Base-by-base conservation (phyloP, 1,284 basidiomycete genomes). In the Ustilago curta region DNA sequence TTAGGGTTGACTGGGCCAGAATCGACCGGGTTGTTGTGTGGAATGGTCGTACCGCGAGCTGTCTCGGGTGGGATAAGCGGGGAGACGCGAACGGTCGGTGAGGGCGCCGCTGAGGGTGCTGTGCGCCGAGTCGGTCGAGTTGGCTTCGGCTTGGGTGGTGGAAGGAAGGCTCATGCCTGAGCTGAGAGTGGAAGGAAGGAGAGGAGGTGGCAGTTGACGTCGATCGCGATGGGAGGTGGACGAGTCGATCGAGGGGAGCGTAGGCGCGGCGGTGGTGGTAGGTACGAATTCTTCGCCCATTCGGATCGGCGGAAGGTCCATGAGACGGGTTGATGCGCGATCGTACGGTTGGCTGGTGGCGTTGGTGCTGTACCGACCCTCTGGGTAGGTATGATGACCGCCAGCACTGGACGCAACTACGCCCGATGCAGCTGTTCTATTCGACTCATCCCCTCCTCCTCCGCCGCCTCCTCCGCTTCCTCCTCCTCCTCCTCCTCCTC, bases 241-340 rank as follows among this genome's bases (percentile, higher is more conserved):
- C 1, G 45, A 47, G n/a, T 47, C 45, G 47, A 48, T 48, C 2
- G 47, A 32, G 4, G 47, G 47, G 9, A 48, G 29, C 6, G 29
- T 47, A 2, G 45, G 27, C 8, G 14, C n/a, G 23, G 37, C 27
- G 21, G 31, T 25, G 27, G 40, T 50, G 19, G 45, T 29, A 14
- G 44, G 23, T 3, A 31, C 18, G 35, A 59, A 60, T 8, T 25
- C 19, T 9, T 54, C 52, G 11, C 35, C 55, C n/a, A 54, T 61
- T 2, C 66, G 66, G 3, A 69, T 48, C 21, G 59, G 59, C 7
- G 66, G 66, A 0, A 69, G 56, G 12, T 58, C 66, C 51, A 69
- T 52, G 2, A 56, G 49, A 2, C 66, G 40, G 21, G 21, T 31
- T 0, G 29, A 29, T 27, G 27, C 19, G 2, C 43, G 51, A 1